Percentiles rank a stretch among this genome's conserved stretches.
Conservation (phyloP, 768 basidiomycete genomes). For the Boletus huronensis region DNA sequence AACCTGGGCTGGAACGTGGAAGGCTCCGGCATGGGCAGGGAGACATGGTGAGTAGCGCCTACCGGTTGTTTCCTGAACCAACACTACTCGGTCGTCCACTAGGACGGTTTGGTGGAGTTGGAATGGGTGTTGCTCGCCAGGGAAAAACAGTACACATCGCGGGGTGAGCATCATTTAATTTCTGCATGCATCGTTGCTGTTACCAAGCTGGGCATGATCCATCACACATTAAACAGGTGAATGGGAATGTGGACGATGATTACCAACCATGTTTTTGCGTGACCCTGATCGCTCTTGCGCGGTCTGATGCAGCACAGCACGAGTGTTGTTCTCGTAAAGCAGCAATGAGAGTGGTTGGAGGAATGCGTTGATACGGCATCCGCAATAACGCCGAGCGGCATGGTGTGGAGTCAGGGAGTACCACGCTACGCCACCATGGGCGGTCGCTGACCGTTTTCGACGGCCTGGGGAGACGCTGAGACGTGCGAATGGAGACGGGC, state of each 20-base stretch:
- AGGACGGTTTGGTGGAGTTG: neutral
- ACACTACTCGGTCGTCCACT: neutral
- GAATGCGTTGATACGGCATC: conserved; percentile 13
- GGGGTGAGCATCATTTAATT: conserved; percentile 9
- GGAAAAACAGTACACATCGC: conserved; percentile 2
- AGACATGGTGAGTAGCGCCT: neutral
- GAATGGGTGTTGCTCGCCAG: neutral
- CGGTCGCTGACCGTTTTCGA: neutral
- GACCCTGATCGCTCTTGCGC: conserved; percentile 20
- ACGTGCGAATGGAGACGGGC: conserved; percentile 8
- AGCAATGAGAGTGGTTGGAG: neutral
- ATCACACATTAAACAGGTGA: conserved; percentile 4
- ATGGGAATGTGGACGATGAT: conserved; percentile 1
- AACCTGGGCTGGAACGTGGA: conserved; percentile 6
- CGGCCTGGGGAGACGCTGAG: conserved; percentile 5
- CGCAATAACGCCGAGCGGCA: conserved; percentile 19
- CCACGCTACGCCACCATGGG: conserved; percentile 2
- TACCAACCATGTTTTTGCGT: neutral
- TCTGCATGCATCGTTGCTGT: neutral
- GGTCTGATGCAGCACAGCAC: conserved; percentile 4
- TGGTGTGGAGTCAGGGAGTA: neutral
- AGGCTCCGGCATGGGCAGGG: neutral
- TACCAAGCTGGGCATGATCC: neutral
- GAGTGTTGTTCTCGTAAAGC: conserved; percentile 11
- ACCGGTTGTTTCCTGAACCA: neutral